Base-by-base conservation (phyloP, 2,329 filamentous ascomycete genomes). In the Aspergillus amoenus region DNA sequence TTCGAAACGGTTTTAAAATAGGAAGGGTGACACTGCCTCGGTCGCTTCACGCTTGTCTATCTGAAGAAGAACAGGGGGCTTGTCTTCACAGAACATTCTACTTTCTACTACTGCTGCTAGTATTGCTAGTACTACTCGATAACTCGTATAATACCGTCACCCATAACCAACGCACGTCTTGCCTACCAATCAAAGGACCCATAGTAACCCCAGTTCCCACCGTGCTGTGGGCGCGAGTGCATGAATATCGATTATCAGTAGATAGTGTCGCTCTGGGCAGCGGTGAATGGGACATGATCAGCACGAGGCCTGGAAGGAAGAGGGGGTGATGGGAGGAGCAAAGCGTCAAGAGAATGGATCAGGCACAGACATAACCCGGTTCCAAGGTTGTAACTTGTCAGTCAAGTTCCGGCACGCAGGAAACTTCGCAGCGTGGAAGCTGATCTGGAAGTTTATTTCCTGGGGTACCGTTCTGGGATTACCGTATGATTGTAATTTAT, bases 1-100 rank as follows among this genome's bases (percentile, higher is more conserved):
- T 12, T 37, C 27, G 44, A 48, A 41, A 55, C 44, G 12, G 52
- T 48, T 55, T 47, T 55, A 48, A 55, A 55, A 48, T 55, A 50
- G 34, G n/a, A 27, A 15, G 37, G 22, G 37, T 40, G 40, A 15
- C 34, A 34, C 11, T 18, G 45, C 39, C 32, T 39, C 45, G 32
- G 47, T 22, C 27, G 27, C 27, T 30, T 30, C 27, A 30, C 27
- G 27, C 46, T 49, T 40, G 17, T 51, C 37, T 32, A 42, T 42
- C 48, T 47, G 27, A 37, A n/a, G 43, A 45, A 45, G 43, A 45
- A 45, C 43, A 45, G 43, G 43, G 43, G 17, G 34, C 27, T 39
- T n/a, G 13, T 58, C 56, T 53, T 53, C 56, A 56, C 47, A 52
- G 39, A 52, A 57, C 41, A 44, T 41, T 43, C 52, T 51, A 60